phyloP scores from a whole-genome alignment of 2,329 filamentous ascomycete species.

The Colletotrichum musae region DNA sequence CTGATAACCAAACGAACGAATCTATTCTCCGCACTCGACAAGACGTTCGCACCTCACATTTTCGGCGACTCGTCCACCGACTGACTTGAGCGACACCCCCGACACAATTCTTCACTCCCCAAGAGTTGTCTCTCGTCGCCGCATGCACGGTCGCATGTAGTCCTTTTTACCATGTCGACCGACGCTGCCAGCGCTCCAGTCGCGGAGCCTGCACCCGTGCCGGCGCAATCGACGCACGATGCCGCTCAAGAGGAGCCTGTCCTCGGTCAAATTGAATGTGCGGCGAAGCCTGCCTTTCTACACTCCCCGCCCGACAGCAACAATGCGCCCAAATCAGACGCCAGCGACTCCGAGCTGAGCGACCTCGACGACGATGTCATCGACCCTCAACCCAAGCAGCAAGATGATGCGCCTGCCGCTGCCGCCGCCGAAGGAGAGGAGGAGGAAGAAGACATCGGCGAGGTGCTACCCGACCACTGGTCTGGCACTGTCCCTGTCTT shows the following conservation, averaged over 20 bases:
- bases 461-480: conserved; percentile 88
- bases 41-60: conserved; percentile 40
- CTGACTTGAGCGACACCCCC: conserved; percentile 21
- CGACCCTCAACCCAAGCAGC: conserved; percentile 42
- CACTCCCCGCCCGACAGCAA: conserved; percentile 77
- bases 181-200: conserved; percentile 66
- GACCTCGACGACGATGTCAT: conserved; percentile 72
- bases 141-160: conserved; percentile 59
- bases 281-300: conserved; percentile 62
- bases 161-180: conserved; percentile 66
- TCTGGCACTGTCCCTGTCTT: conserved; percentile 95
- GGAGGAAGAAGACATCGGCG: conserved; percentile 73
- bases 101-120: conserved; percentile 8
- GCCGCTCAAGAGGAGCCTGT: conserved; percentile 43
- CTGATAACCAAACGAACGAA: conserved; percentile 42
- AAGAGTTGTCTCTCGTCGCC: conserved; percentile 13
- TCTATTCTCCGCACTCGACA: conserved; percentile 40
- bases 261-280: conserved; percentile 50
- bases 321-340: conserved; percentile 71
- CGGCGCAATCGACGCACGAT: conserved; percentile 43
- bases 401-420: conserved; percentile 44
- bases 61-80: conserved; percentile 33
- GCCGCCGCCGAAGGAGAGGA: conserved; percentile 31
- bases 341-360: conserved; percentile 76
- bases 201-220: conserved; percentile 53